Evolutionary conservation across 73 alveolate genomes (phyloP).

Genomic region (Uronychia setigera): DNA sequence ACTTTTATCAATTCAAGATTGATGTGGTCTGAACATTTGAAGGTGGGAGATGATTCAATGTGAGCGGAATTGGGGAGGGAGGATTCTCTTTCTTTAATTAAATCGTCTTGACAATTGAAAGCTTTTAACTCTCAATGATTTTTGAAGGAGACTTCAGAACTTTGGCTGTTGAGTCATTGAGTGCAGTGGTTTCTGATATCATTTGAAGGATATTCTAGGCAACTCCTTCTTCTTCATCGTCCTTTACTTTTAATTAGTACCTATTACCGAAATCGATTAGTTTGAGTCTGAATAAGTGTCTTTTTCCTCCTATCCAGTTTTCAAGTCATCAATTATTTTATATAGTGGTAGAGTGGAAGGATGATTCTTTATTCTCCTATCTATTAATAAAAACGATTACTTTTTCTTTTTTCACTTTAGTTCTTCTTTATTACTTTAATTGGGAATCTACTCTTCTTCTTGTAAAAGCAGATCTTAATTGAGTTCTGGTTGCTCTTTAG

Average conservation of each 20-base stretch:
- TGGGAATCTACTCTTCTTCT: background rate
- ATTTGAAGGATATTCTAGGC: background rate
- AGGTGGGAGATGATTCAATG: background rate
- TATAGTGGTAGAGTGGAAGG: background rate
- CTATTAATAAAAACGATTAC: background rate
- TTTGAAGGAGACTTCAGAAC: too few relatives aligned
- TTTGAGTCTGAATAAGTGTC: background rate
- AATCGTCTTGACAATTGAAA: background rate
- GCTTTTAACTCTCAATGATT: background rate
- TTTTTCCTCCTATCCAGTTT: background rate
- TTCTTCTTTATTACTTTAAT: constrained; percentile 15
- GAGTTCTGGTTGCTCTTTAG: constrained; percentile 9
- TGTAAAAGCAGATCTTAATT: constrained; percentile 17
- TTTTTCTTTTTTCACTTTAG: background rate
- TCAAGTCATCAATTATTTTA: background rate
- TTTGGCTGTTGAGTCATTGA: too few relatives aligned
- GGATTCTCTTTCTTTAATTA: background rate
- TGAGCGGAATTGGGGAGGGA: background rate
- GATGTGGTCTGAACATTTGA: background rate
- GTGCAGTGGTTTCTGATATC: background rate
- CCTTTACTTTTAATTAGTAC: background rate
- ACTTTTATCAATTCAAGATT: too few relatives aligned
- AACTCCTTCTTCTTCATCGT: background rate
- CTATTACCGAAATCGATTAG: background rate
- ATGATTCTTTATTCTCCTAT: background rate